Conservation (phyloP, 2,329 filamentous ascomycete species). For the Pleoardoris graminearum region DNA sequence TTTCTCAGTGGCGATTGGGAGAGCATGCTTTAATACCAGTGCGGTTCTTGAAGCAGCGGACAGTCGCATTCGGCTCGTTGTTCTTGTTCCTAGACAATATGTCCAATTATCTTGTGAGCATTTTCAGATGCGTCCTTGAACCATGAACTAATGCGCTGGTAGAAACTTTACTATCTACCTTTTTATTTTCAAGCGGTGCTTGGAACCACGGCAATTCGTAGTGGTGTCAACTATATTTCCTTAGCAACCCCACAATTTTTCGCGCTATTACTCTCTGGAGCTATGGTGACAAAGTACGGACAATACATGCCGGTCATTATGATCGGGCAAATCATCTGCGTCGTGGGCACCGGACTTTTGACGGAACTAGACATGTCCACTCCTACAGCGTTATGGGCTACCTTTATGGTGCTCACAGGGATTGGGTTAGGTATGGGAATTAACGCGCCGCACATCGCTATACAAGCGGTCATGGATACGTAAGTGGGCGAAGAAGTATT, state of each 20-base stretch:
- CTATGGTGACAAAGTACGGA: not conserved
- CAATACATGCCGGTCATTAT: conserved; percentile 6
- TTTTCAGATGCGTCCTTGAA: not conserved
- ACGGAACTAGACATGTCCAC: conserved; percentile 6
- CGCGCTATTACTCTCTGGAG: not conserved
- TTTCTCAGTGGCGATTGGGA: conserved; percentile 13
- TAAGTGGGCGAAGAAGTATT: too few species aligned
- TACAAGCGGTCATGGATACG: too few species aligned
- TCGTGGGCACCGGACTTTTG: conserved; percentile 7
- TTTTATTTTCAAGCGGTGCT: conserved; percentile 52
- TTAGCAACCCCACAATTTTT: conserved; percentile 1
- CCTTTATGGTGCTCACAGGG: not conserved
- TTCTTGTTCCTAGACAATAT: too few species aligned
- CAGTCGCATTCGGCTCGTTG: not conserved
- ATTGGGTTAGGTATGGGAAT: too few species aligned
- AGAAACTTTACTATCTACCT: conserved; percentile 44
- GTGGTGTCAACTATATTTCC: conserved; percentile 29
- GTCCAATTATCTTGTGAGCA: not conserved
- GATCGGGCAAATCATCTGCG: not conserved
- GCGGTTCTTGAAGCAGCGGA: conserved; percentile 1
- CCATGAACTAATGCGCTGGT: too few species aligned
- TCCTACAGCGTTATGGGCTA: conserved; percentile 1
- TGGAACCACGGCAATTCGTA: conserved; percentile 32
- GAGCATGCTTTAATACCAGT: conserved; percentile 13
- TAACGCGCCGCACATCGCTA: too few species aligned